phyloP scores from a whole-genome alignment of 257 asterid species.

The Penstemon barbatus region DNA sequence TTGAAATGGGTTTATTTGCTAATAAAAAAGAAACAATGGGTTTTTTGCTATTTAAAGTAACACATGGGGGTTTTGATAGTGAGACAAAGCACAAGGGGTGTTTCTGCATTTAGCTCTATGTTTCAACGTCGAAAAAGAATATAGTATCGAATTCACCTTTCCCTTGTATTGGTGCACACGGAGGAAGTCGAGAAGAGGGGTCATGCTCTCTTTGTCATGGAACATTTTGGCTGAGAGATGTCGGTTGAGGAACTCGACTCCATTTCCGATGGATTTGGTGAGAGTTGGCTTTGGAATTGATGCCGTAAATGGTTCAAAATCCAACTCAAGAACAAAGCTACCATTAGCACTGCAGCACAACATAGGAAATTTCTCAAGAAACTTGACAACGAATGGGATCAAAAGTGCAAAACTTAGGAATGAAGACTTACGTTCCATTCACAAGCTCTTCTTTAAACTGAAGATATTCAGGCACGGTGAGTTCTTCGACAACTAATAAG shows the following conservation, averaged over 20 bases:
- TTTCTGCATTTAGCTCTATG: no score
- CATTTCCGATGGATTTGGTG: constrained; percentile 93
- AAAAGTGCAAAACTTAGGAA: not conserved
- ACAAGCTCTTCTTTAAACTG: constrained; percentile 93
- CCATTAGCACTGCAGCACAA: constrained; percentile 57
- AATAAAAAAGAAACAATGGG: not conserved
- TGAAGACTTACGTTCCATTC: constrained; percentile 57
- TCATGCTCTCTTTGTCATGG: constrained; percentile 90
- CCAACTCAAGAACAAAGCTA: constrained; percentile 91
- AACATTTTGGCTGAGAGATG: constrained; percentile 98
- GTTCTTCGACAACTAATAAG: constrained; percentile 70
- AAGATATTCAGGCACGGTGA: constrained; percentile 75
- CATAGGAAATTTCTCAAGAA: constrained; percentile 16
- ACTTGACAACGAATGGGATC: not conserved
- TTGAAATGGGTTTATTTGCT: not conserved
- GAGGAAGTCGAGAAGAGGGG: constrained; percentile 89
- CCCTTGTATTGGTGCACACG: constrained; percentile 78
- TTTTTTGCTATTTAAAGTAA: not conserved
- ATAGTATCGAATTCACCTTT: constrained; percentile 41
- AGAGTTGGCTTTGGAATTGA: constrained; percentile 90
- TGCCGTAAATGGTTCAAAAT: constrained; percentile 88
- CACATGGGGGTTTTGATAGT: no score
- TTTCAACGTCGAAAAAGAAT: not conserved
- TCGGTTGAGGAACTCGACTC: constrained; percentile 94
- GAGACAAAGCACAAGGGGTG: no score